Conservation (phyloP, 2,329 filamentous ascomycete genomes). For the Chaetomiaceae sp. region DNA sequence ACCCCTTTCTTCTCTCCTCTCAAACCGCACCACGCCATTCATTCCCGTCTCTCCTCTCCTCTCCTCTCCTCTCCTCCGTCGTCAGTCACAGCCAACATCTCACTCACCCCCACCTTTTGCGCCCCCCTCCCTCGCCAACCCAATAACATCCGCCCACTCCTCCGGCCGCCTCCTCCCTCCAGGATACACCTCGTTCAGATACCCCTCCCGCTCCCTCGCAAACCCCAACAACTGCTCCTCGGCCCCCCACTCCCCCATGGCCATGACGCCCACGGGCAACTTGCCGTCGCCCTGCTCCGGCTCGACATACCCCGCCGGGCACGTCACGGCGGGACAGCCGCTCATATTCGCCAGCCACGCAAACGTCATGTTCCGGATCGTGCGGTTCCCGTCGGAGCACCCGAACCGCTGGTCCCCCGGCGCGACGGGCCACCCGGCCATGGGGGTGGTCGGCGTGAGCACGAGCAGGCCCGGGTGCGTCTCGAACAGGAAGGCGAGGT, state of each 20-base stretch:
- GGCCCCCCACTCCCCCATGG: slow-evolving; percentile 61
- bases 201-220: slow-evolving; percentile 54
- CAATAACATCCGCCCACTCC: slow-evolving; percentile 57
- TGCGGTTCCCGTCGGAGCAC: slow-evolving; percentile 66
- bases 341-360: slow-evolving; percentile 80
- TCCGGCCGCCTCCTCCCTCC: slow-evolving; percentile 48
- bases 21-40: no score
- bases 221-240: slow-evolving; percentile 61
- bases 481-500: slow-evolving; percentile 67
- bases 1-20: no score
- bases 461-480: slow-evolving; percentile 71
- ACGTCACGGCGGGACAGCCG: slow-evolving; percentile 70
- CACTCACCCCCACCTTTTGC: slow-evolving; percentile 3
- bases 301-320: slow-evolving; percentile 69
- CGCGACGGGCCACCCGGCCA: slow-evolving; percentile 66
- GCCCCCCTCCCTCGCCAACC: slow-evolving; percentile 31
- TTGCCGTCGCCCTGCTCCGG: slow-evolving; percentile 53
- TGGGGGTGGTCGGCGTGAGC: slow-evolving; percentile 71
- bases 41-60: background rate
- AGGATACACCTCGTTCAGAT: slow-evolving; percentile 45
- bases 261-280: slow-evolving; percentile 59
- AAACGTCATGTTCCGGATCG: slow-evolving; percentile 77
- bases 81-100: no score
- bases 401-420: slow-evolving; percentile 63
- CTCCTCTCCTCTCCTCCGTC: slow-evolving; percentile 25